Evolutionary conservation across 2,329 filamentous ascomycete genomes (phyloP), one percentile per base, ranked within the genome.

Genomic region (Plectosphaerella plurivora): DNA sequence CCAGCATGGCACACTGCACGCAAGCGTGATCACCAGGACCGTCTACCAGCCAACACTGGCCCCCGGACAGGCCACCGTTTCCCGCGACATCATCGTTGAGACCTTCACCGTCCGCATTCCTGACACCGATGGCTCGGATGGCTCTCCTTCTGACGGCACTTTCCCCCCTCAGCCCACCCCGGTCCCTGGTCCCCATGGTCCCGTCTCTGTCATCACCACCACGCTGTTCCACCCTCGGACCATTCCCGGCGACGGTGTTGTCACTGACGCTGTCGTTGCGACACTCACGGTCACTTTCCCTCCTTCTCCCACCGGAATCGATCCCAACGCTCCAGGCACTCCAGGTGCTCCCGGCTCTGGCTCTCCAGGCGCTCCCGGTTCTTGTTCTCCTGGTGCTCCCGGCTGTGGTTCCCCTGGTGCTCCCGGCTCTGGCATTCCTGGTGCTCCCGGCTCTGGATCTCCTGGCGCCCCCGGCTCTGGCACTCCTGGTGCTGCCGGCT

Each of bases 271-370:
- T 20, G 36, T 57, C 35, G 55, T 57, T 20, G 57, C 60, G 10
- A 63, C 58, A 18, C 55, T 65, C 45, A 70, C 66, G 14, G 55
- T 68, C 44, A 57, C 53, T 7, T 55, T 57, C 20, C 51, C 53
- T 25, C n/a, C 55, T 14, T 15, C 24, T 65, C 9, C 44, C n/a
- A 20, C 28, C 28, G 28, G 28, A 33, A 33, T 33, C 28, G 28
- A 33, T 12, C 8, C 28, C 12, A 22, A 18, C 22, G 37, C 46
- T 5, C 20, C 28, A 11, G 25, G 37, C 37, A 15, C 37, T 22
- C 22, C n/a, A n/a, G n/a, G n/a, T n/a, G n/a, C n/a, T 47, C 49
- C 57, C 11, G 41, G 45, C 18, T 46, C 50, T 41, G 56, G 55
- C 39, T 18, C 46, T 22, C 24, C 16, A 18, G 48, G 45, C 3